Conservation (phyloP, 371 early-diverging fungal species). For the Mortierella sp. region DNA sequence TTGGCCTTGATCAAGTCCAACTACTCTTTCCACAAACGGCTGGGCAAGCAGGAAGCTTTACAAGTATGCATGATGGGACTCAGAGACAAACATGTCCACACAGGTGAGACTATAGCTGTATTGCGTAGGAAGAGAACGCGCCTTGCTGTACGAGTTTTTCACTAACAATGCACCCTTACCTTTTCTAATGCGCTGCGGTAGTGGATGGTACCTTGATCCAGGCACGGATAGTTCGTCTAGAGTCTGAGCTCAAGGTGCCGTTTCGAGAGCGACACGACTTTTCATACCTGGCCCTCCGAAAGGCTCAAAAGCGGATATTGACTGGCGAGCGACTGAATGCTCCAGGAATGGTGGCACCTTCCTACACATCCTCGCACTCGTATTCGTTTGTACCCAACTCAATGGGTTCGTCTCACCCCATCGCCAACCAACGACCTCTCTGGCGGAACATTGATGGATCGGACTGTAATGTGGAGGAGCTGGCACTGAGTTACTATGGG, state of each 20-base stretch:
- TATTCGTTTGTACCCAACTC: conserved; percentile 52
- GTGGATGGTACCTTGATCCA: conserved; percentile 51
- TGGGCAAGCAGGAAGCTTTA: conserved; percentile 64
- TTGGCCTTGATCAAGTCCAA: conserved; percentile 72
- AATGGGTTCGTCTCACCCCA: conserved; percentile 33
- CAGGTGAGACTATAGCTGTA: conserved; percentile 22
- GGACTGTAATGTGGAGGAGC: conserved; percentile 70
- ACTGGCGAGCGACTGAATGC: conserved; percentile 53
- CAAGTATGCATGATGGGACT: conserved; percentile 69
- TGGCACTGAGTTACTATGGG: conserved; percentile 73
- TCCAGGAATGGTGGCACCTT: conserved; percentile 51
- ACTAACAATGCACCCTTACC: background rate
- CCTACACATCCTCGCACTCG: conserved; percentile 47
- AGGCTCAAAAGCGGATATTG: conserved; percentile 61
- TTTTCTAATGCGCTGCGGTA: background rate
- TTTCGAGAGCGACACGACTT: conserved; percentile 72
- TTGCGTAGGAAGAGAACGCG: background rate
- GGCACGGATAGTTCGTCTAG: conserved; percentile 63
- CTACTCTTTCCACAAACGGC: conserved; percentile 63
- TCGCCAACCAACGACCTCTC: conserved; percentile 43
- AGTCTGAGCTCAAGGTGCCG: conserved; percentile 66
- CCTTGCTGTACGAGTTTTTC: background rate
- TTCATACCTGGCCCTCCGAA: conserved; percentile 63
- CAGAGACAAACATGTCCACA: conserved; percentile 69
- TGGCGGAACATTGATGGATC: conserved; percentile 70